These are phyloP conservation scores for Penicillium sp. DNA, from an alignment of 2,329 filamentous ascomycete genomes.

Conservation along the genomic window DNA sequence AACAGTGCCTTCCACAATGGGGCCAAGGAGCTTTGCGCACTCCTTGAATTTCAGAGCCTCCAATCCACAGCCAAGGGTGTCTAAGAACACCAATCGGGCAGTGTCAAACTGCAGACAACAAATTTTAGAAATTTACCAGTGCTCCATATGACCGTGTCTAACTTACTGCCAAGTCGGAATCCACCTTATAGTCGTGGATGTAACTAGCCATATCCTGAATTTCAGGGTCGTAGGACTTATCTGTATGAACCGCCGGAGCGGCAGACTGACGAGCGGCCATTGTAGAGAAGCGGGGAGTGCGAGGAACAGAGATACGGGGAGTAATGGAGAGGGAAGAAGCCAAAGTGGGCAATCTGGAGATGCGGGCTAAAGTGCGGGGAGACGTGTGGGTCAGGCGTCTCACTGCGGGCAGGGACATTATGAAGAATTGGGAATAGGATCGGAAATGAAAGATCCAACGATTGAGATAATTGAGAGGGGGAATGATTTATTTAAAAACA, in stretches of 20 bases:
- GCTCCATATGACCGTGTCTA: neutral
- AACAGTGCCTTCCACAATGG: conserved; percentile 81
- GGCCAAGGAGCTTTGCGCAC: conserved; percentile 91
- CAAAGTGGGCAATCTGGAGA: conserved; percentile 34
- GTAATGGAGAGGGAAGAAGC: conserved; percentile 24
- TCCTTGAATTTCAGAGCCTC: conserved; percentile 94
- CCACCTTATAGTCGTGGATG: conserved; percentile 85
- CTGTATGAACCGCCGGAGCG: conserved; percentile 34
- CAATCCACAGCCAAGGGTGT: conserved; percentile 93
- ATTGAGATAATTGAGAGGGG: neutral
- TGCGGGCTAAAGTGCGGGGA: conserved; percentile 47
- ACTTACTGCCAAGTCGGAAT: conserved; percentile 88
- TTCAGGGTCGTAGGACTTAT: conserved; percentile 77
- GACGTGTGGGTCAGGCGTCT: conserved; percentile 43
- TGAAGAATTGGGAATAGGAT: conserved; percentile 33
- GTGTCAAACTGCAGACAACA: conserved; percentile 66
- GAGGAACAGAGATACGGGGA: conserved; percentile 17
- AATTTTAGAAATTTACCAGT: neutral
- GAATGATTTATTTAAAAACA: conserved; percentile 14
- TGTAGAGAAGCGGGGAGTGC: conserved; percentile 42
- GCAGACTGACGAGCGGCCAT: conserved; percentile 42
- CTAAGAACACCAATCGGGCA: conserved; percentile 91
- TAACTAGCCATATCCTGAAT: conserved; percentile 94
- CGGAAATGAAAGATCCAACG: neutral
- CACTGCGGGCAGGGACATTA: conserved; percentile 44